Evolutionary conservation across 345 rosid species (phyloP).

Genomic region (Brassica cretica): DNA sequence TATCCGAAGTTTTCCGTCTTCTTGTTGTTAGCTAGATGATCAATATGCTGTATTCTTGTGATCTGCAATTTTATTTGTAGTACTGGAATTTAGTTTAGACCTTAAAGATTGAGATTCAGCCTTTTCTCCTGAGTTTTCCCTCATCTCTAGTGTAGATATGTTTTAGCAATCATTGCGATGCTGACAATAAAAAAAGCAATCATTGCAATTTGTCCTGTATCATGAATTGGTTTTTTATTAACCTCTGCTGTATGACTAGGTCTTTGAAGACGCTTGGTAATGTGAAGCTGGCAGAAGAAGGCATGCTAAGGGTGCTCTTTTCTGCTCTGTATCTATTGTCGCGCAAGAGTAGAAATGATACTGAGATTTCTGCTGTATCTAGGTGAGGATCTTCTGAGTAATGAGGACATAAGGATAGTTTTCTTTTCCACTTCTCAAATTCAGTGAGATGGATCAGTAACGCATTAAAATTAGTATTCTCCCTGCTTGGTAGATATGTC

Average conservation of each 20-base stretch:
- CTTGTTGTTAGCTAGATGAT: conserved; percentile 4
- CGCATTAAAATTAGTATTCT: conserved; percentile 11
- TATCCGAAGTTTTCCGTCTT: neutral
- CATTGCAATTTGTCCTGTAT: conserved; percentile 9
- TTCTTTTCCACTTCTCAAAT: conserved; percentile 19
- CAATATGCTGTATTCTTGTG: conserved; percentile 7
- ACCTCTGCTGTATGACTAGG: conserved; percentile 50
- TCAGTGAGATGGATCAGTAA: conserved; percentile 8
- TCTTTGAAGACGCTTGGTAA: conserved; percentile 81
- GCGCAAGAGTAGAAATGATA: conserved; percentile 63
- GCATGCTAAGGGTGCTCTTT: conserved; percentile 78
- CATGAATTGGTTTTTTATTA: conserved; percentile 15
- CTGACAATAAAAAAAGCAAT: neutral
- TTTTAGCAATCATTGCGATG: conserved; percentile 3
- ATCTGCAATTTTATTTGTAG: conserved; percentile 16
- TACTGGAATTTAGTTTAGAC: conserved; percentile 18
- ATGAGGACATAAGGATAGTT: conserved; percentile 24
- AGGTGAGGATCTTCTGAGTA: conserved; percentile 53
- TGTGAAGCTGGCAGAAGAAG: conserved; percentile 83
- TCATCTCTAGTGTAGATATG: conserved; percentile 20
- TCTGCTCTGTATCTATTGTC: conserved; percentile 76
- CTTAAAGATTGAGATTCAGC: conserved; percentile 23
- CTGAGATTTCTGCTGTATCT: conserved; percentile 77
- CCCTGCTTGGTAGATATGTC: conserved; percentile 14
- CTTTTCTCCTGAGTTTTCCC: conserved; percentile 7